Conservation (phyloP, 1,139 yeast genomes). For the Hemisphaericaspora lyxosophila region DNA sequence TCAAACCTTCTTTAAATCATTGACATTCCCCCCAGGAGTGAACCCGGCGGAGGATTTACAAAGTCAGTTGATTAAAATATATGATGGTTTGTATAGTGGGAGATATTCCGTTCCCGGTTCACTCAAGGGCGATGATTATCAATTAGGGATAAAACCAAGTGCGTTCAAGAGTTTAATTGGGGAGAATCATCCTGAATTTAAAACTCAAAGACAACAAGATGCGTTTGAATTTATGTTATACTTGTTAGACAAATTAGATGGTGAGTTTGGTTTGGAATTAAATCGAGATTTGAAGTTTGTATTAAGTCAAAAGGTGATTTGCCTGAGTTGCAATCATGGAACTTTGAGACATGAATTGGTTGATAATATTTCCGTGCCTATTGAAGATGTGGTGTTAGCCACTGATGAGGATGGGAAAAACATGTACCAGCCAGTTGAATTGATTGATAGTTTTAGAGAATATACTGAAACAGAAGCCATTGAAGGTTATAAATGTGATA, state of each 20-base stretch:
- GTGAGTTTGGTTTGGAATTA: constrained; percentile 42
- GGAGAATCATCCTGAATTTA: constrained; percentile 74
- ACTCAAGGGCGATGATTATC: constrained; percentile 53
- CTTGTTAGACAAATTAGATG: constrained; percentile 63
- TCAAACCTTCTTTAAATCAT: constrained; percentile 29
- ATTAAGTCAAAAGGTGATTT: constrained; percentile 63
- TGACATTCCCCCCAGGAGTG: constrained; percentile 27
- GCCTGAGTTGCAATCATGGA: constrained; percentile 62
- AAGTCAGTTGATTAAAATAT: constrained; percentile 73
- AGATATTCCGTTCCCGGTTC: constrained; percentile 60
- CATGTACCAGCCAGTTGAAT: constrained; percentile 48
- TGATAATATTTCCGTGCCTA: constrained; percentile 69
- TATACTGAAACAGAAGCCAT: constrained; percentile 55
- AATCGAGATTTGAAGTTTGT: constrained; percentile 63
- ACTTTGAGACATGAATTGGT: constrained; percentile 55
- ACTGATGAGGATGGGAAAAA: constrained; percentile 46
- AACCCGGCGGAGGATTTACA: constrained; percentile 66
- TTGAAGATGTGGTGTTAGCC: constrained; percentile 39
- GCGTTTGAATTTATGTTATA: constrained; percentile 85
- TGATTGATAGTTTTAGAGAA: constrained; percentile 51
- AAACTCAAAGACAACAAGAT: constrained; percentile 89
- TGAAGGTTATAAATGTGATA: constrained; percentile 66
- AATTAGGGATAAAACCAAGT: constrained; percentile 74
- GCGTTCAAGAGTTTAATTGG: constrained; percentile 78
- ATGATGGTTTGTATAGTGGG: constrained; percentile 79